These are phyloP conservation scores for Coemansia reversa DNA, from an alignment of 192 early-diverging fungal genomes.

Conservation along the genomic window DNA sequence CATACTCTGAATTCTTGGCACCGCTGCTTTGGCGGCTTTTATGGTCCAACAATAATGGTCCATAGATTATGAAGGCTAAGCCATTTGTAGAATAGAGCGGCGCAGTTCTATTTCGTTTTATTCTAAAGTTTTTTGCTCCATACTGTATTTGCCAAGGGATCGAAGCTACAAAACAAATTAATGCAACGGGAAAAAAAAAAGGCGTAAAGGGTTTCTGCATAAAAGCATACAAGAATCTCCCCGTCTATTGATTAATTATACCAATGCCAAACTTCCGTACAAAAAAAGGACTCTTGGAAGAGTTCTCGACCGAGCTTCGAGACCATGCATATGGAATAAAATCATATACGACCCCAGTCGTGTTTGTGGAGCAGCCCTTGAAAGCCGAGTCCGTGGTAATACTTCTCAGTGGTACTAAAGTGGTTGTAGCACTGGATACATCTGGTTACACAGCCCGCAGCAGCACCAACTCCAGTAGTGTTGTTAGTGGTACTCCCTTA, in stretches of 20 bases:
- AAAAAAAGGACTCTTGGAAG: conserved; percentile 14
- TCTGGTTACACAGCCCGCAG: conserved; percentile 15
- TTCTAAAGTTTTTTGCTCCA: too few species aligned
- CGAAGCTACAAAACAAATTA: background rate
- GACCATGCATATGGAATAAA: conserved; percentile 29
- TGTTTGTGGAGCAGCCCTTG: background rate
- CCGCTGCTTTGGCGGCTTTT: too few species aligned
- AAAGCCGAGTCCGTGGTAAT: conserved; percentile 7
- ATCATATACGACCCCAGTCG: background rate
- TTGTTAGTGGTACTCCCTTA: too few species aligned
- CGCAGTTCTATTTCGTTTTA: too few species aligned
- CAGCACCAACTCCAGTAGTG: background rate
- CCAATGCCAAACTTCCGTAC: conserved; percentile 4
- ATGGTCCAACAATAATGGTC: too few species aligned
- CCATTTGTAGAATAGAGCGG: too few species aligned
- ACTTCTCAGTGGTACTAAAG: conserved; percentile 11
- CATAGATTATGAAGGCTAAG: too few species aligned
- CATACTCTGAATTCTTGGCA: too few species aligned
- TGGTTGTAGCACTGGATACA: conserved; percentile 11
- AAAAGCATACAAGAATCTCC: too few species aligned
- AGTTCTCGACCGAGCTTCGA: conserved; percentile 22
- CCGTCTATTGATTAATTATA: too few species aligned
- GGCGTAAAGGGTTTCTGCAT: too few species aligned
- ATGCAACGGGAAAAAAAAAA: background rate
- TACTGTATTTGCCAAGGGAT: background rate